These are phyloP conservation scores for Cenococcum geophilum DNA, from an alignment of 495 filamentous ascomycete species.

Conservation along the genomic window DNA sequence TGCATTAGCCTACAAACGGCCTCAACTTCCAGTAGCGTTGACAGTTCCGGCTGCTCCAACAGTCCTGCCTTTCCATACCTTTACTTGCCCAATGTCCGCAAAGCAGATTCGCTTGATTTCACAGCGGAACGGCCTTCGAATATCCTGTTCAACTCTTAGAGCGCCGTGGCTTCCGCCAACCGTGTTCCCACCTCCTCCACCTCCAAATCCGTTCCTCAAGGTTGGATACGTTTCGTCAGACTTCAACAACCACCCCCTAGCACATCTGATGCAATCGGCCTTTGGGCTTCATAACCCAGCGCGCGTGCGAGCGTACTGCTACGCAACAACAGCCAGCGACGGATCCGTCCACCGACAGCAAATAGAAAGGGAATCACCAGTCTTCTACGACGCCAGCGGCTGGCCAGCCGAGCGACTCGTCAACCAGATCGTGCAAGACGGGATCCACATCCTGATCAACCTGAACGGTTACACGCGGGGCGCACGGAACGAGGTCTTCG, in stretches of 20 bases:
- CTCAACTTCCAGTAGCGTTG: conserved; percentile 66
- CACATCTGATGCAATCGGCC: conserved; percentile 97
- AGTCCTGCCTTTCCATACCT: conserved; percentile 97
- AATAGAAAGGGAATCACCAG: conserved; percentile 89
- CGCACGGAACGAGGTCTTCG: conserved; percentile 96
- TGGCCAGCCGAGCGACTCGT: conserved; percentile 85
- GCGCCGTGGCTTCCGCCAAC: conserved; percentile 77
- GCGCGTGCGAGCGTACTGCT: conserved; percentile 81
- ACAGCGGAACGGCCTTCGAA: conserved; percentile 87
- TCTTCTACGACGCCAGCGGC: conserved; percentile 79
- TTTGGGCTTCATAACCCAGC: conserved; percentile 80
- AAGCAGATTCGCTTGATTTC: conserved; percentile 94
- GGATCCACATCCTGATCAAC: conserved; percentile 94
- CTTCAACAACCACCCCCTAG: conserved; percentile 98
- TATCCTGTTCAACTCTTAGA: conserved; percentile 80
- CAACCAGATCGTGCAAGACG: conserved; percentile 85
- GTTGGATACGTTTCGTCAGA: conserved; percentile 97
- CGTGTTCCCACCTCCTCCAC: conserved; percentile 76
- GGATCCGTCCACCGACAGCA: conserved; percentile 86
- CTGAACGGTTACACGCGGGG: conserved; percentile 96
- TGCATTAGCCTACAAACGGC: conserved; percentile 59
- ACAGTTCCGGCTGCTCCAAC: conserved; percentile 87
- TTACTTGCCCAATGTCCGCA: conserved; percentile 88
- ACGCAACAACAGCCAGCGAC: conserved; percentile 93
- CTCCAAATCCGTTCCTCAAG: conserved; percentile 75